phyloP scores from a whole-genome alignment of 805 yeast genomes.

The Naumovozyma castellii region DNA sequence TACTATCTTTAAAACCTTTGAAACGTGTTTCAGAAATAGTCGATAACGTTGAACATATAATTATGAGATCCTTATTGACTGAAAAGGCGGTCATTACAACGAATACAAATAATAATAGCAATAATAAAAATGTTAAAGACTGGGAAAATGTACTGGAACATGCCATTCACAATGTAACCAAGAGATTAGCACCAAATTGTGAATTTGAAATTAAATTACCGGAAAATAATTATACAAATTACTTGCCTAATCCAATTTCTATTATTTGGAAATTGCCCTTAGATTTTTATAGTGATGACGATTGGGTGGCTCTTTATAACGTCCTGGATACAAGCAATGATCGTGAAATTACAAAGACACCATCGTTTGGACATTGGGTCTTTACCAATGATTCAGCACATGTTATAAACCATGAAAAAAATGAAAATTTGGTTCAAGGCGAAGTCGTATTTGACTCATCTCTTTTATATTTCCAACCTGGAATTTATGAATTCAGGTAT shows the following conservation, averaged over 20 bases:
- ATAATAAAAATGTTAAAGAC: slow-evolving; percentile 5
- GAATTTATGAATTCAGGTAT: slow-evolving; percentile 65
- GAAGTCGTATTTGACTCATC: slow-evolving; percentile 39
- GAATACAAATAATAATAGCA: background rate
- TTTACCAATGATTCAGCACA: slow-evolving; percentile 30
- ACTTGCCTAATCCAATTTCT: slow-evolving; percentile 35
- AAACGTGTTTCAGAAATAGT: slow-evolving; percentile 29
- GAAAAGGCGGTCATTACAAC: background rate
- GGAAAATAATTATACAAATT: slow-evolving; percentile 26
- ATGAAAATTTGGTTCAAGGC: slow-evolving; percentile 33
- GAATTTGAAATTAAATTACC: slow-evolving; percentile 24
- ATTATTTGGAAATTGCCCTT: slow-evolving; percentile 47
- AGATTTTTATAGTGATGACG: slow-evolving; percentile 37
- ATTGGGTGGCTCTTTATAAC: slow-evolving; percentile 73
- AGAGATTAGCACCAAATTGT: slow-evolving; percentile 19
- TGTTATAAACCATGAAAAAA: slow-evolving; percentile 3
- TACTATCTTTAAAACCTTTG: slow-evolving; percentile 30
- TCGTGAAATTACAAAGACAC: slow-evolving; percentile 45
- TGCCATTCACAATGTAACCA: slow-evolving; percentile 13
- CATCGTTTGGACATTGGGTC: slow-evolving; percentile 61
- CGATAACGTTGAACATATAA: slow-evolving; percentile 34
- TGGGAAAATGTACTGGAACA: slow-evolving; percentile 15
- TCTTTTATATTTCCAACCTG: slow-evolving; percentile 53
- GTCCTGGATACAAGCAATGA: slow-evolving; percentile 50
- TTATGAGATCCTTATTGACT: slow-evolving; percentile 10